Evolutionary conservation across 805 yeast species (phyloP).

Genomic region (Lipomyces anomalus): DNA sequence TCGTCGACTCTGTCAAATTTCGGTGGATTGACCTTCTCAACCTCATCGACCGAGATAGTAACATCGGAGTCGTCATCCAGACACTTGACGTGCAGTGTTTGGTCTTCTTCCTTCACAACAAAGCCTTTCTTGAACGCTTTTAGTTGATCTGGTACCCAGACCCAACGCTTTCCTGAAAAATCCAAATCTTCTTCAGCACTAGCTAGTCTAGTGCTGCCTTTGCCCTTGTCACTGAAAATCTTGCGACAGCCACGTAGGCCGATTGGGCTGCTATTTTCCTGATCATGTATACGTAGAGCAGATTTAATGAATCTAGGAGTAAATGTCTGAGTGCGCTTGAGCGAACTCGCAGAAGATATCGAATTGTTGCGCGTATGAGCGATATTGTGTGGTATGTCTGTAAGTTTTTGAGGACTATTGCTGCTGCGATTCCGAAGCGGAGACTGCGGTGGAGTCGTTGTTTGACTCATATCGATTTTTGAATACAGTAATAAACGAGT

Average conservation of each 20-base stretch:
- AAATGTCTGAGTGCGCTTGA: conserved; percentile 17
- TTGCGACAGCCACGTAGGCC: too few relatives aligned
- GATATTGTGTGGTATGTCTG: too few relatives aligned
- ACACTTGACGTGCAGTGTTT: conserved; percentile 38
- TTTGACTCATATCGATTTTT: too few relatives aligned
- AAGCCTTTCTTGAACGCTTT: conserved; percentile 57
- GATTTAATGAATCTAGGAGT: conserved; percentile 16
- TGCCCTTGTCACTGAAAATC: background rate
- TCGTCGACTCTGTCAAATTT: conserved; percentile 88
- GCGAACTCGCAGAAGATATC: too few relatives aligned
- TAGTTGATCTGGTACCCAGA: conserved; percentile 68
- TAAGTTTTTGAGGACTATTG: too few relatives aligned
- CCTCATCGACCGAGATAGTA: conserved; percentile 30
- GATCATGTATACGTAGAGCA: conserved; percentile 4
- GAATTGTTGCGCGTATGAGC: too few relatives aligned
- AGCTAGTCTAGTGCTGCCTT: background rate
- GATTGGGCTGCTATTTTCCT: too few relatives aligned
- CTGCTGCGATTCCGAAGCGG: too few relatives aligned
- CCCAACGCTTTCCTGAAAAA: conserved; percentile 51
- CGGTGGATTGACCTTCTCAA: conserved; percentile 75
- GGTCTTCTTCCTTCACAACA: conserved; percentile 43
- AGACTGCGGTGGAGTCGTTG: too few relatives aligned
- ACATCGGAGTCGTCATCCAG: conserved; percentile 35
- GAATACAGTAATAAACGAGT: too few relatives aligned
- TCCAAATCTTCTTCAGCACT: conserved; percentile 16